phyloP scores from a whole-genome alignment of 305 asterid species.

The Fraxinus velutina region DNA sequence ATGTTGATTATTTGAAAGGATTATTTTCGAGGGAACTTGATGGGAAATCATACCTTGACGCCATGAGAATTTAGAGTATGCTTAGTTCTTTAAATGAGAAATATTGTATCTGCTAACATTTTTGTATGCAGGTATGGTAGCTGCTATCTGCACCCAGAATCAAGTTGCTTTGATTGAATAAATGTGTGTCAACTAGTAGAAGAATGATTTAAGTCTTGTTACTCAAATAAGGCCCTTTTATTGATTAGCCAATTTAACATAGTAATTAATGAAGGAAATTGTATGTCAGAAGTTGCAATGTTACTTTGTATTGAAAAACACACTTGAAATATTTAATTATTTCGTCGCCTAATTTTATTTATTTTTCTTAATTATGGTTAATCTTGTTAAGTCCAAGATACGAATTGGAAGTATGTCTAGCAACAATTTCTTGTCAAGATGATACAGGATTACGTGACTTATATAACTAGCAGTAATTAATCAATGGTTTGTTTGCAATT shows the following conservation, averaged over 20 bases:
- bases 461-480: not conserved
- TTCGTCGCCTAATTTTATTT: not conserved
- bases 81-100: not conserved
- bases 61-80: slow-evolving; percentile 4
- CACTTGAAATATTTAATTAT: no score
- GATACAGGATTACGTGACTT: no score
- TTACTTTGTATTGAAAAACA: not conserved
- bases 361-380: not conserved
- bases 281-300: not conserved
- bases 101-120: not conserved
- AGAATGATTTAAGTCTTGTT: not conserved
- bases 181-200: not conserved
- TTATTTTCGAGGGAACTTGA: slow-evolving; percentile 18
- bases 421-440: no score
- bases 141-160: not conserved
- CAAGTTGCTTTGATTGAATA: not conserved
- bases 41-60: slow-evolving; percentile 24
- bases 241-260: not conserved
- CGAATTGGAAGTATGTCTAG: not conserved
- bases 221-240: not conserved
- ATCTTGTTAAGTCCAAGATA: not conserved
- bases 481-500: not conserved
- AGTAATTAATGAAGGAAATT: not conserved
- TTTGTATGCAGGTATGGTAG: not conserved
- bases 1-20: slow-evolving; percentile 21